Evolutionary conservation across 108 stramenopile genomes (phyloP), one percentile per base, ranked within the genome.

Genomic region (Conticribra guillardii): DNA sequence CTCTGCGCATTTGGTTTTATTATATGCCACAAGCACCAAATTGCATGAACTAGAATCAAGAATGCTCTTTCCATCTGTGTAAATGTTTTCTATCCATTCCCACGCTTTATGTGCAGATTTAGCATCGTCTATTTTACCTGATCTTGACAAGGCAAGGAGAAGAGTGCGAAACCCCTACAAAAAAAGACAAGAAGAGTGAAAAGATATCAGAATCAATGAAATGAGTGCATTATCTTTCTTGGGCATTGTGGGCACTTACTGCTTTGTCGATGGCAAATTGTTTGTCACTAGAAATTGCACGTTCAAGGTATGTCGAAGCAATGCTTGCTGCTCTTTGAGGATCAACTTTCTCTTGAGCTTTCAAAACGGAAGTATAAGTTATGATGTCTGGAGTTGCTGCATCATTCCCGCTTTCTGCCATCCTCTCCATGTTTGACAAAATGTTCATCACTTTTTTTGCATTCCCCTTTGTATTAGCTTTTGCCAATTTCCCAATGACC

Each of bases 401-500:
- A 30, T 3, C 23, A 18, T 53, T 63, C 4, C 60, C 69, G 21
- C 0, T 33, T 15, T 65, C 23, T 37, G 70, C 70, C 54, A 65
- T 67, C 0, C 52, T 56, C 18, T 60, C 58, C 23, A 79, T 71
- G 14, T 66, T 44, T 21, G n/a, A 30, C 9, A 79, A 18, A 3
- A 79, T 17, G 28, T 66, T 71, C 64, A 72, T 71, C 15, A 79
- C 53, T 29, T 79, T 79, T 44, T 72, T 79, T 17, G 78, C 65
- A 79, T 79, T 79, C 41, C 54, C 60, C 44, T 69, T 65, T 1
- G 68, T 37, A 0, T 48, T 27, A 17, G 60, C 48, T 23, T 71
- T 53, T 24, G 78, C 53, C 21, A 79, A 58, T 44, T 71, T 79
- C 9, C 59, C 79, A 32, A 85, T 83, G 4, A 85, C 72, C 19